Conservation (phyloP, 345 rosid genomes). For the Bruguiera parviflora region DNA sequence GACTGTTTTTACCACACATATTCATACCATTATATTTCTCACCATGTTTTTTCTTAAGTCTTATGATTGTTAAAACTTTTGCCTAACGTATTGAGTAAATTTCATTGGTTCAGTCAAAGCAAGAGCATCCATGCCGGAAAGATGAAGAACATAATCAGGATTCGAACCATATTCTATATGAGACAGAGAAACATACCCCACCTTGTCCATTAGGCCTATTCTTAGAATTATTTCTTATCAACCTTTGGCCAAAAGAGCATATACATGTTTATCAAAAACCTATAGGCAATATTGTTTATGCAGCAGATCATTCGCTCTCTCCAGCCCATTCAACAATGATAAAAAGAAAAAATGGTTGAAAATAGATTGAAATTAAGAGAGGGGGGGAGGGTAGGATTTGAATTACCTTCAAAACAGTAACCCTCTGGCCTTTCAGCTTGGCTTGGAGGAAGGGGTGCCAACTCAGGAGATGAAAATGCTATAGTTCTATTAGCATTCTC, state of each 20-base stretch:
- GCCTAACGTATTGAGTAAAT: too few species aligned
- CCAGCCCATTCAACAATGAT: neutral
- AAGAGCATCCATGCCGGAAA: too few species aligned
- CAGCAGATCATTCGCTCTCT: neutral
- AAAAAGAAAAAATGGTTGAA: neutral
- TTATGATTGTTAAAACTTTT: too few species aligned
- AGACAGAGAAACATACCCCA: neutral
- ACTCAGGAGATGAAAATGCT: slow-evolving; percentile 51
- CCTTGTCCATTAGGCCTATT: neutral
- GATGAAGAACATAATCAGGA: too few species aligned
- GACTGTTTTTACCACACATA: too few species aligned
- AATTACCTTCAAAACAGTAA: slow-evolving; percentile 45
- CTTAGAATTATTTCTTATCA: neutral
- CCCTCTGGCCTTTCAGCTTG: slow-evolving; percentile 28
- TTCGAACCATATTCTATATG: too few species aligned
- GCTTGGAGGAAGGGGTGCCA: slow-evolving; percentile 26
- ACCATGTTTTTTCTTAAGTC: too few species aligned
- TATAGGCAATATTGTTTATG: neutral
- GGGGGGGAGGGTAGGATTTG: neutral
- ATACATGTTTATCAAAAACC: too few species aligned
- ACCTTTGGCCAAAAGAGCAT: neutral
- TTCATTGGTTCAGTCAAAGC: too few species aligned
- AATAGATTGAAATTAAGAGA: neutral
- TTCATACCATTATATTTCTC: too few species aligned
- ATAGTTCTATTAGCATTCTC: slow-evolving; percentile 27